Evolutionary conservation across 345 rosid species (phyloP).

Genomic region (Kernera saxatilis): DNA sequence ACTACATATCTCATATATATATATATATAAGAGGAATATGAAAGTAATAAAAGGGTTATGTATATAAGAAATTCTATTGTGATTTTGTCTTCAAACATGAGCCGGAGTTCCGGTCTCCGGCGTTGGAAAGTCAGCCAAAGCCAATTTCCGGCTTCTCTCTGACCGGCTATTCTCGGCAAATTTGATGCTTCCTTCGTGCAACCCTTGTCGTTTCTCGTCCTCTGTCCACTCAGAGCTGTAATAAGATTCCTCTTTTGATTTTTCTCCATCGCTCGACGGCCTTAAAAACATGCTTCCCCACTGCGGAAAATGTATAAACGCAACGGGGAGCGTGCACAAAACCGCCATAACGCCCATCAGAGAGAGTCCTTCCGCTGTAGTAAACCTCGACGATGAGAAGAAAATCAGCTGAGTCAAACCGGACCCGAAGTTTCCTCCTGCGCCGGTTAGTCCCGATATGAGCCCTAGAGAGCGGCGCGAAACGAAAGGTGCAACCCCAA

Average conservation of each 20-base stretch:
- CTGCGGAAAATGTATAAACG: slow-evolving; percentile 67
- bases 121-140: slow-evolving; percentile 38
- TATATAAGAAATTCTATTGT: background rate
- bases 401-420: slow-evolving; percentile 69
- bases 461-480: slow-evolving; percentile 69
- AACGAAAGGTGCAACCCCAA: slow-evolving; percentile 70
- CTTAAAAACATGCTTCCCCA: slow-evolving; percentile 77
- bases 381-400: slow-evolving; percentile 47
- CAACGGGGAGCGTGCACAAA: slow-evolving; percentile 54
- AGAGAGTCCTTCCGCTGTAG: slow-evolving; percentile 54
- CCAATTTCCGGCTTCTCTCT: slow-evolving; percentile 54
- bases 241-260: slow-evolving; percentile 51
- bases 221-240: slow-evolving; percentile 61
- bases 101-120: slow-evolving; percentile 43
- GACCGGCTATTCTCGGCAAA: slow-evolving; percentile 73
- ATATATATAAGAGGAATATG: background rate
- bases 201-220: slow-evolving; percentile 54
- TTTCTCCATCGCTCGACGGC: slow-evolving; percentile 39
- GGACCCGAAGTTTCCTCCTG: slow-evolving; percentile 75
- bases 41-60: background rate
- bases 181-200: slow-evolving; percentile 57
- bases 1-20: background rate
- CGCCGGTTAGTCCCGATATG: slow-evolving; percentile 73
- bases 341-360: slow-evolving; percentile 73
- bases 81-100: slow-evolving; percentile 35